Evolutionary conservation across 352 stramenopile species (phyloP).

Genomic region (Albugo candida): DNA sequence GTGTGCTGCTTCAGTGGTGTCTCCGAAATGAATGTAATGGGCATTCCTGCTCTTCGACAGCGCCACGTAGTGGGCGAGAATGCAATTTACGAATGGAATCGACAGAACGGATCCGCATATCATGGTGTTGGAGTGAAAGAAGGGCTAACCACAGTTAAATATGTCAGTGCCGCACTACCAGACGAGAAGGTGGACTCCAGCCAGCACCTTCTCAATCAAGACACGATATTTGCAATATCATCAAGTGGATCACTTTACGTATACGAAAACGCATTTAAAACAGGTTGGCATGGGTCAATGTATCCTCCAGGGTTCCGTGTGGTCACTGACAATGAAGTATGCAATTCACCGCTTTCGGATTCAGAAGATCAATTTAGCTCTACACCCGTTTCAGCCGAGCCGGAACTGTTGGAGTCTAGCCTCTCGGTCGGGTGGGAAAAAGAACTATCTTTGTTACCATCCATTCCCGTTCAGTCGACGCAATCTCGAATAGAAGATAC

Average conservation of each 20-base stretch:
- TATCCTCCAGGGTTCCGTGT: constrained; percentile 63
- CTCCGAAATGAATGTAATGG: constrained; percentile 35
- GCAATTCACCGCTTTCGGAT: no score
- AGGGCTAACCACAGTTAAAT: constrained; percentile 34
- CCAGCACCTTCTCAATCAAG: constrained; percentile 7
- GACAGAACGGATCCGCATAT: constrained; percentile 24
- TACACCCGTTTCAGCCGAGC: no score
- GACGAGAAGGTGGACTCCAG: no score
- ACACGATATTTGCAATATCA: constrained; percentile 43
- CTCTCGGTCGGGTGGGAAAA: no score
- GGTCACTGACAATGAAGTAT: constrained; percentile 50
- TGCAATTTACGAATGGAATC: constrained; percentile 61
- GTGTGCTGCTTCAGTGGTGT: constrained; percentile 46
- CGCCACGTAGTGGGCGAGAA: constrained; percentile 54
- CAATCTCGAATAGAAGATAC: no score
- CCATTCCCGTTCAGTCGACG: no score
- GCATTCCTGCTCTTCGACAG: constrained; percentile 56
- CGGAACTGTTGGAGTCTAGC: no score
- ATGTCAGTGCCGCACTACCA: constrained; percentile 12
- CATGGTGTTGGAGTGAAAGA: constrained; percentile 64
- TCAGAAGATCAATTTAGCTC: no score
- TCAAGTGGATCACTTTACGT: constrained; percentile 43
- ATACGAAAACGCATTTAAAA: constrained; percentile 53
- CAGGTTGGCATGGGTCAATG: constrained; percentile 62
- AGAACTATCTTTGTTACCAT: no score